Evolutionary conservation across 2,329 filamentous ascomycete genomes (phyloP).

Genomic region (Ophiostoma ips): DNA sequence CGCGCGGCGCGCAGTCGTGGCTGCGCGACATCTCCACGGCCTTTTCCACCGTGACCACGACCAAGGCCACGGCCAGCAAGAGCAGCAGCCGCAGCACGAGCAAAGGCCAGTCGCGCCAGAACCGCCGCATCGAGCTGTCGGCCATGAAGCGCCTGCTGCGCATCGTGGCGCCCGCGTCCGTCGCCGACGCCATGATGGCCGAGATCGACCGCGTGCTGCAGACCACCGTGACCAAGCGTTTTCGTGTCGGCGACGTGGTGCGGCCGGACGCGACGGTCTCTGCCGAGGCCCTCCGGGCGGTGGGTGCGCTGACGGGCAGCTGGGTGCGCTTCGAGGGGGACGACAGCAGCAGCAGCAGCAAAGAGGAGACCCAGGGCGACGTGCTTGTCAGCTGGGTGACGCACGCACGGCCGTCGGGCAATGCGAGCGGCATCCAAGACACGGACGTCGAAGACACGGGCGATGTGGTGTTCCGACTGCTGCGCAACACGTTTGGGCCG

Average conservation of each 20-base stretch:
- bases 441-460: slow-evolving; percentile 22
- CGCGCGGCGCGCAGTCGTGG: slow-evolving; percentile 25
- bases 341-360: slow-evolving; percentile 1
- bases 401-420: background rate
- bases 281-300: slow-evolving; percentile 19
- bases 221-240: slow-evolving; percentile 9
- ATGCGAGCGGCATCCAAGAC: too few relatives aligned
- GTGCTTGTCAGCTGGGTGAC: slow-evolving; percentile 11
- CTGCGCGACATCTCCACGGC: slow-evolving; percentile 19
- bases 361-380: slow-evolving; percentile 10
- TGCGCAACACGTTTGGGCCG: slow-evolving; percentile 23
- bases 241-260: slow-evolving; percentile 3
- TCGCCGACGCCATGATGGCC: slow-evolving; percentile 23
- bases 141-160: slow-evolving; percentile 19
- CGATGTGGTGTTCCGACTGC: slow-evolving; percentile 32
- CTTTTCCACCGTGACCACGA: slow-evolving; percentile 6
- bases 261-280: background rate
- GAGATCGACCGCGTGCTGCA: slow-evolving; percentile 21
- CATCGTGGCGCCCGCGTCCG: slow-evolving; percentile 23
- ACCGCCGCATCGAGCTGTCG: slow-evolving; percentile 23
- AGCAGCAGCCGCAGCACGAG: slow-evolving; percentile 19
- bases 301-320: slow-evolving; percentile 26
- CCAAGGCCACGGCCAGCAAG: slow-evolving; percentile 15
- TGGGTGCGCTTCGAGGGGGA: slow-evolving; percentile 22
- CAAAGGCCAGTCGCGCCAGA: slow-evolving; percentile 3